These are phyloP conservation scores for Pelargonium hybrid DNA, from an alignment of 441 rosid genomes.

Conservation along the genomic window DNA sequence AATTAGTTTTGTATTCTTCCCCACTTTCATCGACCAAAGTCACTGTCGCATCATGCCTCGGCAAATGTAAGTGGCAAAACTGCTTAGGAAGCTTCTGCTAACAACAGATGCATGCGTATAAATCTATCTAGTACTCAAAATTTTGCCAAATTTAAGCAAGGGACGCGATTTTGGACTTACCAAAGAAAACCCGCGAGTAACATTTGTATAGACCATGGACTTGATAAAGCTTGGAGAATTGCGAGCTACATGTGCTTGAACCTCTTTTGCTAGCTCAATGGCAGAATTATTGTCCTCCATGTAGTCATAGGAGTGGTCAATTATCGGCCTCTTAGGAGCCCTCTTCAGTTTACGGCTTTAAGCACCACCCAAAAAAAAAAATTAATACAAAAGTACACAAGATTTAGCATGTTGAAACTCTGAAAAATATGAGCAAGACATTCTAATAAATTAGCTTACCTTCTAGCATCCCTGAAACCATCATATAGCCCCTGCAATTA, in stretches of 20 bases:
- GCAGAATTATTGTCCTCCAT: neutral
- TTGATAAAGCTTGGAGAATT: neutral
- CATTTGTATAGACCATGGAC: constrained; percentile 3
- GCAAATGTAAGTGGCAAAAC: constrained; percentile 3
- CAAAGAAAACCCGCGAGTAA: constrained; percentile 1
- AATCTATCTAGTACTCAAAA: neutral
- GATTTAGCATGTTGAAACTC: neutral
- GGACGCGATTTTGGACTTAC: neutral
- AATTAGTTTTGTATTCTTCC: constrained; percentile 4
- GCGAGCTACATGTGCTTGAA: constrained; percentile 1
- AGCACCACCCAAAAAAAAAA: neutral
- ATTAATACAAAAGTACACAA: neutral
- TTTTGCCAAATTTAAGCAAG: neutral
- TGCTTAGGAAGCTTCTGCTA: constrained; percentile 14
- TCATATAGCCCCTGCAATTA: neutral
- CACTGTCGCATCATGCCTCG: constrained; percentile 9
- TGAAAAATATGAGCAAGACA: neutral
- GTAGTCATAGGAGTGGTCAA: neutral
- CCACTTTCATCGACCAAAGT: constrained; percentile 6
- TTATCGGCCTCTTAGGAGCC: neutral
- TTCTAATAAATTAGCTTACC: neutral
- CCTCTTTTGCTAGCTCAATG: constrained; percentile 4
- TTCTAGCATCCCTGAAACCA: neutral
- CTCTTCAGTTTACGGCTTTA: neutral
- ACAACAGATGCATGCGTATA: neutral